Percentiles rank a stretch among this genome's conserved stretches.
phyloP scores from a whole-genome alignment of 345 rosid species.

The Dimocarpus longan region DNA sequence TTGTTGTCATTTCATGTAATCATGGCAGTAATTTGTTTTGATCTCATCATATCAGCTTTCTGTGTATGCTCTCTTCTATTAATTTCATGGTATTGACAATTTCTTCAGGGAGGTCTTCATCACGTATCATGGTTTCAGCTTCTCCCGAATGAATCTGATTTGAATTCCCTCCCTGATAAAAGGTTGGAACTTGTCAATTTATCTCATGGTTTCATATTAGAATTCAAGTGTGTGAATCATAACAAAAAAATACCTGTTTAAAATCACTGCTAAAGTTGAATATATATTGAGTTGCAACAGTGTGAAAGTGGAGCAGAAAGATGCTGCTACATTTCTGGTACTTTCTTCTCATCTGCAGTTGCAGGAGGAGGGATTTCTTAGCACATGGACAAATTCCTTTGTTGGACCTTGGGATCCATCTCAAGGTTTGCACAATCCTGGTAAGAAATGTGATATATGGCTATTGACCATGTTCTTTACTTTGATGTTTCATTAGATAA shows the following conservation, averaged over 20 bases:
- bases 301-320: slow-evolving; percentile 76
- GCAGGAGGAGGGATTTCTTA: slow-evolving; percentile 88
- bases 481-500: background rate
- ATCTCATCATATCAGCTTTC: slow-evolving; percentile 7
- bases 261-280: slow-evolving; percentile 14
- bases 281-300: slow-evolving; percentile 44
- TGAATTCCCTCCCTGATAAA: slow-evolving; percentile 64
- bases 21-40: background rate
- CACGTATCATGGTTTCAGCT: slow-evolving; percentile 96
- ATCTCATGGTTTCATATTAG: slow-evolving; percentile 8
- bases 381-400: slow-evolving; percentile 97
- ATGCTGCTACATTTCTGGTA: slow-evolving; percentile 77
- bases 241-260: slow-evolving; percentile 19
- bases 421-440: slow-evolving; percentile 97
- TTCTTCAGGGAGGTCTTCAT: slow-evolving; percentile 78
- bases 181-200: slow-evolving; percentile 48
- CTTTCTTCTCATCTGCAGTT: slow-evolving; percentile 87
- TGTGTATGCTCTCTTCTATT: background rate
- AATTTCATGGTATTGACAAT: slow-evolving; percentile 12
- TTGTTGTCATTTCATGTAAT: background rate
- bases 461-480: slow-evolving; percentile 1
- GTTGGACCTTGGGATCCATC: slow-evolving; percentile 99
- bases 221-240: slow-evolving; percentile 14
- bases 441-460: slow-evolving; percentile 42
- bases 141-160: slow-evolving; percentile 82